A percentile compares a stretch with the other conserved stretches of the same genome.
Evolutionary conservation across 164 flowering plant species (phyloP).

Genomic region (Vitis rotundifolia): DNA sequence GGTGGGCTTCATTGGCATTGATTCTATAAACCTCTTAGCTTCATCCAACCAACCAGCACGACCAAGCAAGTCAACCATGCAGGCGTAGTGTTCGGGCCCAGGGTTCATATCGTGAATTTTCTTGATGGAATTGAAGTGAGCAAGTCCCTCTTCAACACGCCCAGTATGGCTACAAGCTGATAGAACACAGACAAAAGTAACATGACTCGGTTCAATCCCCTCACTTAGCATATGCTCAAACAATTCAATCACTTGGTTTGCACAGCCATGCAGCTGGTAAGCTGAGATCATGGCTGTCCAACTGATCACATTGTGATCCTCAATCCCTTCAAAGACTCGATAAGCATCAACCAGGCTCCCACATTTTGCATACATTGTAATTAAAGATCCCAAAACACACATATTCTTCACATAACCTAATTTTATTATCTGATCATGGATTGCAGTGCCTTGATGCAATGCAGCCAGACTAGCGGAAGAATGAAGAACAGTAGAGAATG

Average conservation of each 20-base stretch:
- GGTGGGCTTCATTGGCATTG: conserved; percentile 59
- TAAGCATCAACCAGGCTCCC: conserved; percentile 53
- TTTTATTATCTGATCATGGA: conserved; percentile 54
- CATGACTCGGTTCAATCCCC: conserved; percentile 50
- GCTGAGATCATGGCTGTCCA: conserved; percentile 73
- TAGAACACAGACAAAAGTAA: conserved; percentile 61
- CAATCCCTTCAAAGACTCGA: conserved; percentile 45
- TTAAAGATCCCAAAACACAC: conserved; percentile 45
- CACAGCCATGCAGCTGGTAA: conserved; percentile 58
- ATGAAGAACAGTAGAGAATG: conserved; percentile 50
- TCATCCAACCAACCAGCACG: conserved; percentile 61
- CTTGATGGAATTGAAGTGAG: conserved; percentile 53
- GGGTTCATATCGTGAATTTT: conserved; percentile 35
- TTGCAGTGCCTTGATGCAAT: conserved; percentile 42
- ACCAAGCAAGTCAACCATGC: conserved; percentile 72
- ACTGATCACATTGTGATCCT: conserved; percentile 45
- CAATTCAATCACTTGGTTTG: conserved; percentile 42
- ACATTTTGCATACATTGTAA: conserved; percentile 66
- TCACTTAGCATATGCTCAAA: conserved; percentile 51
- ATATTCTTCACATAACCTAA: conserved; percentile 38
- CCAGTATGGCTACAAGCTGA: conserved; percentile 72
- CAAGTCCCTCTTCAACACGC: conserved; percentile 47
- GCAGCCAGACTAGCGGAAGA: conserved; percentile 56
- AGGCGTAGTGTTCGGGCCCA: conserved; percentile 67
- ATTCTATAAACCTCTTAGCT: conserved; percentile 50